Evolutionary conservation across 495 filamentous ascomycete species (phyloP), one percentile per base, ranked within the genome.

Genomic region (Aspergillus baeticus): DNA sequence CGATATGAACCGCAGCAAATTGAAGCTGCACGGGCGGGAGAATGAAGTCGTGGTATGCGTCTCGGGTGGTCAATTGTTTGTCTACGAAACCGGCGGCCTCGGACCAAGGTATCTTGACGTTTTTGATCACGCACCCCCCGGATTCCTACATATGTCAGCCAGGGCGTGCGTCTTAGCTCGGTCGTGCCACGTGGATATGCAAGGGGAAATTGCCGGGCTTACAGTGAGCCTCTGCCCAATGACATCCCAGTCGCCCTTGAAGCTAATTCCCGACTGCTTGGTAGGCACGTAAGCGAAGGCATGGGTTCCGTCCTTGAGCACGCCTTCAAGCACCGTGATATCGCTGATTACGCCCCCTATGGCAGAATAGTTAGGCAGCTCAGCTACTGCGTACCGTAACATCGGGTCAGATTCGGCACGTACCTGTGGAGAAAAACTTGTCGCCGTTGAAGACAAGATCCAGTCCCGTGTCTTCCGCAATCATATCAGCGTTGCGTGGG

Each of bases 1-100:
- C 83, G 14, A 85, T 70, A 63, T 87, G 84, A 64, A 87, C 84
- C 61, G 84, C 84, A 55, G 70, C 72, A 68, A 85, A 87, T 53
- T 84, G 79, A 0, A 85, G 77, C 58, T 85, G 83, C 59, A 86
- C 83, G 11, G 26, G 26, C 8, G 26, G 26, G 26, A 29, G 26
- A 8, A 29, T 29, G 8, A 29, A 29, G 26, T 29, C 26, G 26
- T 29, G 26, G 26, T 29, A 29, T 29, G 26, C 26, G 8, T 18
- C 37, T 17, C 37, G 2, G n/a, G 35, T 4, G 35, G 35, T 15
- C 35, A 37, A 15, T 13, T 37, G 35, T 4, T 14, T 14, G 35
- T 13, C 10, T 5, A 10, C 84, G 65, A 17, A 85, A 58, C 34
- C 68, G 76, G 5, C 35, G 10, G 35, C 84, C 62, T 85, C 82